phyloP scores from a whole-genome alignment of 2,329 filamentous ascomycete genomes.

The Coniochaeta ligniaria region DNA sequence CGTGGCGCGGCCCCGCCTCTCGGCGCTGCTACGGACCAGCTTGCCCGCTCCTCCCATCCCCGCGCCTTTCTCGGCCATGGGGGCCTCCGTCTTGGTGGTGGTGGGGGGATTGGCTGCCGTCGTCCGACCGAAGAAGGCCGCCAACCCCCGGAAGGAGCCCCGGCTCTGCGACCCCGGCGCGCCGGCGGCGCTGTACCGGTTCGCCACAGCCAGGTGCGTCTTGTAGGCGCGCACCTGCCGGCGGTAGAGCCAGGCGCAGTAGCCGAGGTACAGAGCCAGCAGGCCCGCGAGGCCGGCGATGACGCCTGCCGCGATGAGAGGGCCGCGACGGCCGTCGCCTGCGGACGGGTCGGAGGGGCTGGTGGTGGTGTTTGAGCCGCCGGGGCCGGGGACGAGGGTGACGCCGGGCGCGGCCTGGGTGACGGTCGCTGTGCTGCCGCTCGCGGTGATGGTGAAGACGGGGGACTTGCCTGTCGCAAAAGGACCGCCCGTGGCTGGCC shows the following conservation, averaged over 20 bases:
- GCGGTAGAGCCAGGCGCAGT: constrained; percentile 67
- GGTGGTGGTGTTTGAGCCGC: not conserved
- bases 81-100: not conserved
- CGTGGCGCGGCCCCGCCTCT: not conserved
- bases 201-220: constrained; percentile 58
- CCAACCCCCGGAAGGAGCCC: constrained; percentile 20
- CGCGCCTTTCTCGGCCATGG: constrained; percentile 5
- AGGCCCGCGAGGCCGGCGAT: constrained; percentile 60
- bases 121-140: constrained; percentile 17
- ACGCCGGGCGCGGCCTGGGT: constrained; percentile 24
- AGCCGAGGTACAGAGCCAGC: constrained; percentile 57
- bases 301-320: constrained; percentile 40
- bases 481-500: constrained; percentile 58
- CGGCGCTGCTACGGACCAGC: constrained; percentile 3
- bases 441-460: constrained; percentile 58
- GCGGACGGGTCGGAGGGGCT: constrained; percentile 22
- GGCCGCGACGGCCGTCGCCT: constrained; percentile 13
- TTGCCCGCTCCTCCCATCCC: constrained; percentile 1
- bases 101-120: not conserved
- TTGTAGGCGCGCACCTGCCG: constrained; percentile 65
- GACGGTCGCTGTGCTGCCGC: constrained; percentile 39
- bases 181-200: constrained; percentile 43
- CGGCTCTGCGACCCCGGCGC: constrained; percentile 27
- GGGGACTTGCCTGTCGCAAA: constrained; percentile 63
- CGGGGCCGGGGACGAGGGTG: constrained; percentile 21